Conservation (phyloP, 345 rosid genomes). For the Mangifera indica region DNA sequence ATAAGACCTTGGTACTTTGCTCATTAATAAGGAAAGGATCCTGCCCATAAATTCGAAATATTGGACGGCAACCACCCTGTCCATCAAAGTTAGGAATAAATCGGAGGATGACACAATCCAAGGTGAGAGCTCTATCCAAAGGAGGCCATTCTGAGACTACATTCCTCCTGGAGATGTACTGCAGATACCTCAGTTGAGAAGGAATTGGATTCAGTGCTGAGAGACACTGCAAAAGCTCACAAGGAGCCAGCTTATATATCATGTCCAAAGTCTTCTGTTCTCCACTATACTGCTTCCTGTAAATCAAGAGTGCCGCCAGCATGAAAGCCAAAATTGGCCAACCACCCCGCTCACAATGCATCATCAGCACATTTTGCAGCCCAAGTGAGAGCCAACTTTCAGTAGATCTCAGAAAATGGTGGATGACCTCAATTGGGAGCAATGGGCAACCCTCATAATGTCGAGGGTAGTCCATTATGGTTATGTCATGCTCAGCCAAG, state of each 20-base stretch:
- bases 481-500: conserved; percentile 69
- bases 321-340: conserved; percentile 89
- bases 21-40: conserved; percentile 70
- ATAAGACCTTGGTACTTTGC: conserved; percentile 52
- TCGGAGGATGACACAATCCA: conserved; percentile 87
- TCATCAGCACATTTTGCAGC: conserved; percentile 61
- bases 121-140: conserved; percentile 75
- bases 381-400: conserved; percentile 98
- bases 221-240: conserved; percentile 73
- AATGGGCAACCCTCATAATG: conserved; percentile 90
- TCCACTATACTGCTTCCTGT: conserved; percentile 77
- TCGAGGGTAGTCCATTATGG: conserved; percentile 95
- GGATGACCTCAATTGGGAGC: conserved; percentile 79
- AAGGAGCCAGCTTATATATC: conserved; percentile 90
- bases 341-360: conserved; percentile 91
- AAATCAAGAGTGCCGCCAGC: conserved; percentile 78
- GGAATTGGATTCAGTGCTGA: conserved; percentile 85
- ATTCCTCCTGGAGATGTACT: conserved; percentile 88
- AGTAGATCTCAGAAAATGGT: conserved; percentile 85
- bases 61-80: conserved; percentile 80
- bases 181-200: conserved; percentile 84
- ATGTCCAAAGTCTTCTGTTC: conserved; percentile 88
- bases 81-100: conserved; percentile 67
- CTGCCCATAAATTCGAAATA: conserved; percentile 83
- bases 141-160: conserved; percentile 93